Conservation (phyloP, 345 rosid species). For the Viola odorata region DNA sequence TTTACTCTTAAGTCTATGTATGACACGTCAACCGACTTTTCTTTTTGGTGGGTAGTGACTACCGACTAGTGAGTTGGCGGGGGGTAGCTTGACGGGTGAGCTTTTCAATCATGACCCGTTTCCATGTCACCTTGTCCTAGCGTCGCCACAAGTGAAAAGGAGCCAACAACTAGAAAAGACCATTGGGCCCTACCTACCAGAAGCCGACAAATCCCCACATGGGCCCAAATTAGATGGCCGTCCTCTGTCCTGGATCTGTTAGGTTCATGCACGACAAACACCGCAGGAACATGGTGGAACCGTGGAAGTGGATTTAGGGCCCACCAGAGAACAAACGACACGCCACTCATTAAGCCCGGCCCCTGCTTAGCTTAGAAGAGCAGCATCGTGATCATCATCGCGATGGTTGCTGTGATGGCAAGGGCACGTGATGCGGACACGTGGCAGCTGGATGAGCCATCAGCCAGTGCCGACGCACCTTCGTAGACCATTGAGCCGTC, state of each 20-base stretch:
- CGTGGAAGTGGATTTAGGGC: neutral
- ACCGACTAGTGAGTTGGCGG: too few relatives aligned
- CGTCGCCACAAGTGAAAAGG: slow-evolving; percentile 15
- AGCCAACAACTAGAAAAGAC: neutral
- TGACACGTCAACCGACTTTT: neutral
- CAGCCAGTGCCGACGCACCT: slow-evolving; percentile 39
- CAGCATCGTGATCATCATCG: slow-evolving; percentile 30
- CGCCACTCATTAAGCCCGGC: neutral
- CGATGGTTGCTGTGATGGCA: slow-evolving; percentile 16
- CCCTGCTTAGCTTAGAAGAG: slow-evolving; percentile 27
- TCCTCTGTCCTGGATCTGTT: neutral
- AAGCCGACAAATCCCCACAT: neutral
- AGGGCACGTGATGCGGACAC: slow-evolving; percentile 21
- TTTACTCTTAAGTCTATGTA: too few relatives aligned
- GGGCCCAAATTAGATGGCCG: slow-evolving; percentile 7
- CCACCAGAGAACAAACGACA: neutral
- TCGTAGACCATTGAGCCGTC: slow-evolving; percentile 62
- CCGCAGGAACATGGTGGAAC: neutral
- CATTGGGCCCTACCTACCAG: neutral
- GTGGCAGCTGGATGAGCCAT: slow-evolving; percentile 38
- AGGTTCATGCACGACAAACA: neutral
- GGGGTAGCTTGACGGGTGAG: slow-evolving; percentile 9
- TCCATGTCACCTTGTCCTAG: slow-evolving; percentile 27
- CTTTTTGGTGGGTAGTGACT: too few relatives aligned
- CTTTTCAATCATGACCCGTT: slow-evolving; percentile 28